These are phyloP conservation scores for Penicillium canariense DNA, from an alignment of 495 filamentous ascomycete genomes.

Conservation along the genomic window DNA sequence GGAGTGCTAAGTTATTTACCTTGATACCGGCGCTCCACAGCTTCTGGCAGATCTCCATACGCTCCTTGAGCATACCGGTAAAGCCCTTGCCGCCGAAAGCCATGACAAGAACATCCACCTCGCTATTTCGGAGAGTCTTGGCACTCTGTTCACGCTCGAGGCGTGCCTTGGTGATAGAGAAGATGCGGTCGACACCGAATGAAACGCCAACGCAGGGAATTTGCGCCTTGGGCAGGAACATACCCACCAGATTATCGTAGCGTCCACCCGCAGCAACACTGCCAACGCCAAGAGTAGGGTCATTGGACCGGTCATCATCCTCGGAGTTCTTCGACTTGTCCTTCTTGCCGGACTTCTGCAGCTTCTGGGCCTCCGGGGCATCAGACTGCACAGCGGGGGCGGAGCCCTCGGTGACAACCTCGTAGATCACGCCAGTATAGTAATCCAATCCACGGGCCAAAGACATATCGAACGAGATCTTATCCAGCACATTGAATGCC, in stretches of 20 bases:
- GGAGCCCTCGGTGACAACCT: constrained; percentile 83
- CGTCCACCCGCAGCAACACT: constrained; percentile 87
- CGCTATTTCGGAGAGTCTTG: constrained; percentile 58
- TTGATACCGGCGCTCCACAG: constrained; percentile 82
- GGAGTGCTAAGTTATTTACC: constrained; percentile 33
- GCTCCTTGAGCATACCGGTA: constrained; percentile 73
- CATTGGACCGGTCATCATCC: constrained; percentile 80
- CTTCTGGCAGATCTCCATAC: constrained; percentile 68
- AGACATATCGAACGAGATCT: constrained; percentile 76
- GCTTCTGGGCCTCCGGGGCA: constrained; percentile 45
- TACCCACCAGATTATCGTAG: constrained; percentile 90
- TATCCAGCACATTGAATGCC: constrained; percentile 66
- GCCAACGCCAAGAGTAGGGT: constrained; percentile 79
- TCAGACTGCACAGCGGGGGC: constrained; percentile 54
- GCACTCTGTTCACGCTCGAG: constrained; percentile 56
- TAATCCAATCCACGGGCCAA: constrained; percentile 88
- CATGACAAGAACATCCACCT: constrained; percentile 89
- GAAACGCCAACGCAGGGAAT: constrained; percentile 94
- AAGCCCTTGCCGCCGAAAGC: constrained; percentile 88
- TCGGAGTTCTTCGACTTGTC: constrained; percentile 54
- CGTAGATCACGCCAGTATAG: constrained; percentile 93
- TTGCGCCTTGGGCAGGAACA: constrained; percentile 81
- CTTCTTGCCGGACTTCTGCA: constrained; percentile 56
- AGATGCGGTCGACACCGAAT: constrained; percentile 94
- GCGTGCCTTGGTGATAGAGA: constrained; percentile 82